Evolutionary conservation across 2,329 filamentous ascomycete genomes (phyloP), one percentile per base, ranked within the genome.

Genomic region (Graphiopsis chlorocephala): DNA sequence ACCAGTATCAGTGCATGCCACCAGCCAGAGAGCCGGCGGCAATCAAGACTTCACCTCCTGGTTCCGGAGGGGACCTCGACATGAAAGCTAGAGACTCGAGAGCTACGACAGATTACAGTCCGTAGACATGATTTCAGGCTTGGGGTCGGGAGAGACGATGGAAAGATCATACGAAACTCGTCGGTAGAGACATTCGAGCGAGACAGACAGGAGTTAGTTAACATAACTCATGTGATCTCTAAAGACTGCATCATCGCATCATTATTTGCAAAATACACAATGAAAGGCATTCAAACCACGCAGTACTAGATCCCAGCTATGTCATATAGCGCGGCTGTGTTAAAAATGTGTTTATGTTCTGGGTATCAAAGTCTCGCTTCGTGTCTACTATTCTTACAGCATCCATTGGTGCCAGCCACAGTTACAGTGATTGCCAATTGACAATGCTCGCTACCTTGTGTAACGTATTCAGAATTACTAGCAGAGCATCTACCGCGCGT

Each of bases 401-500:
- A 8, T n/a, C 35, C 17, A 15, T 20, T 42, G 6, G 17, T 42
- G 35, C 17, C 35, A 42, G 35, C 35, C 17, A 42, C 35, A n/a
- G 5, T n/a, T 5, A 38, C 7, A 7, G 35, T 5, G 15, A n/a
- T 38, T n/a, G 3, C 35, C 17, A 42, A 42, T 1, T n/a, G 17
- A 20, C 6, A 42, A 42, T 7, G 15, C 35, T n/a, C 15, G 7
- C 35, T 8, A 2, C 3, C 17, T 42, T n/a, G 35, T 17, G n/a
- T 17, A n/a, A 8, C 7, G 7, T 17, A n/a, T 42, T n/a, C 6
- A 10, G 17, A 42, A 42, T 42, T 42, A 7, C 35, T 42, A 42
- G 17, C 35, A n/a, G 17, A 42, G 35, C 35, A n/a, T 29, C 48
- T 52, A 73, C 33, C 73, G 64, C 47, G 74, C 69, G 64, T 78